Evolutionary conservation across 2,329 filamentous ascomycete genomes (phyloP).

Genomic region (Alternaria triticina): DNA sequence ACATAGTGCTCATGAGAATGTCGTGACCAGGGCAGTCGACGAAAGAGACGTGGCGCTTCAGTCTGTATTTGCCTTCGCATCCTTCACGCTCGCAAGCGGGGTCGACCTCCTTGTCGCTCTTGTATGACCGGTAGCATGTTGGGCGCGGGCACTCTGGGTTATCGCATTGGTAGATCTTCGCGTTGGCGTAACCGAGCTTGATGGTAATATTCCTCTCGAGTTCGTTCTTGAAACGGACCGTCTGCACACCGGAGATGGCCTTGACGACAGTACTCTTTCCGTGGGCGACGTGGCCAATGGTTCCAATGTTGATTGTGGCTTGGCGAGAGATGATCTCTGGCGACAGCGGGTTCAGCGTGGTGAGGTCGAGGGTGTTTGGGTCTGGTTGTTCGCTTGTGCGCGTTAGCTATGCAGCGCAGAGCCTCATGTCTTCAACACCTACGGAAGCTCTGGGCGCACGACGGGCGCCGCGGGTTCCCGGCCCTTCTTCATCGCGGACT

Average conservation of each 20-base stretch:
- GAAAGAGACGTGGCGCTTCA: conserved; percentile 75
- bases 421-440: conserved; percentile 12
- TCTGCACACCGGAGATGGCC: conserved; percentile 98
- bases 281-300: conserved; percentile 98
- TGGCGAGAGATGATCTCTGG: conserved; percentile 97
- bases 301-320: conserved; percentile 98
- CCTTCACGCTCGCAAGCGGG: conserved; percentile 94
- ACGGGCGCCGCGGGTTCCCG: conserved; percentile 63
- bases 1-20: conserved; percentile 99
- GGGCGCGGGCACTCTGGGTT: conserved; percentile 89
- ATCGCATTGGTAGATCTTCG: conserved; percentile 99
- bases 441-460: conserved; percentile 71
- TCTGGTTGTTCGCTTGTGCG: conserved; percentile 77
- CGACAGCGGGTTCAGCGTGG: conserved; percentile 80
- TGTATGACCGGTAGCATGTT: conserved; percentile 95
- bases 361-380: conserved; percentile 84
- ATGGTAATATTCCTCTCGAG: conserved; percentile 99
- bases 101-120: conserved; percentile 98
- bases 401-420: conserved; percentile 25
- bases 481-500: conserved; percentile 86
- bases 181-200: conserved; percentile 99
- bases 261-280: conserved; percentile 99
- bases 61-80: conserved; percentile 83
- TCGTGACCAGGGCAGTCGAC: conserved; percentile 99
- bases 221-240: conserved; percentile 99